Base-by-base conservation (phyloP, 73 alveolate species). In the Urostyla sp. region DNA sequence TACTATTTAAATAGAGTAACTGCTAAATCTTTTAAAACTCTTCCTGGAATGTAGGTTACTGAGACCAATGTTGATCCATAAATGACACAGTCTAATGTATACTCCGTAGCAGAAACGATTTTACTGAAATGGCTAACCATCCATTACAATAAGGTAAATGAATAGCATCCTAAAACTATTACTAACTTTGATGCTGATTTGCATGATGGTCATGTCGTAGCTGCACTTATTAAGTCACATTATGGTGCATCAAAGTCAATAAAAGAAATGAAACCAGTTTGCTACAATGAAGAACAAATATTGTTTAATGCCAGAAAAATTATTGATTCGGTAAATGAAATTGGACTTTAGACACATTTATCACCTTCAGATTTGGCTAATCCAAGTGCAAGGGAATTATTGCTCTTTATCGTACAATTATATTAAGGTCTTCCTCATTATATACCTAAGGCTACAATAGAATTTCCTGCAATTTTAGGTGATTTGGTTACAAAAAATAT, bases 331-430 rank as follows among this genome's bases (percentile, higher is more conserved):
- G 78, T 94, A 52, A 87, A 80, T 58, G 98, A 94, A 60, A 89
- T 94, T 43, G 96, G 95, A 21, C 84, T 94, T 13, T 30, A 88
- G 44, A 89, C 97, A 3, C 95, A 91, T 48, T 49, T 91, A 23
- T 69, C 85, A 10, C 94, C 97, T 7, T 78, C 51, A 7, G 97
- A 92, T 69, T 69, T 94, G 13, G 95, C 95, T 10, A 86, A 89
- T 50, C 99, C 99, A n/a, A 89, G 94, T 67, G 99, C 98, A 15
- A 94, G 99, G 87, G 99, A 95, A 79, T 80, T 94, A 87, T 92
- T 95, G 0, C 86, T 97, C 10, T 91, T 97, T 75, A 66, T 84
- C 18, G 88, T 97, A 7, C 95, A 94, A 75, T 83, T 97, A 10
- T 97, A 90, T 80, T 93, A 95, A 79, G 91, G 95, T 21, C 89